Conservation (phyloP, 2,329 filamentous ascomycete genomes). For the Akanthomyces uredinophilus region DNA sequence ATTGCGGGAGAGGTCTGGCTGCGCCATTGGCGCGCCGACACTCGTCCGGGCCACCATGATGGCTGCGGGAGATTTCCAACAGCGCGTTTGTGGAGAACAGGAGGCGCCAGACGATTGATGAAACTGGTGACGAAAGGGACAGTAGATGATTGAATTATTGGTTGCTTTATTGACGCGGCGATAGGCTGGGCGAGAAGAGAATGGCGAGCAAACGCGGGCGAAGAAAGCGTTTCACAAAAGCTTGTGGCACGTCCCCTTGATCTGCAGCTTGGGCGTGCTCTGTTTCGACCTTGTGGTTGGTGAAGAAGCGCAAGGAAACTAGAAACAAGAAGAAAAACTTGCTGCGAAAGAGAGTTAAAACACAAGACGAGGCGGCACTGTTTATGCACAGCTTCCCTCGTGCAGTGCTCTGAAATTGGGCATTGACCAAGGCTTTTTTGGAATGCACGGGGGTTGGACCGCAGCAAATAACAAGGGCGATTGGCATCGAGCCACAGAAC, state of each 20-base stretch:
- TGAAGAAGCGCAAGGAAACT: background rate
- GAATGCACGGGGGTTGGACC: slow-evolving; percentile 6
- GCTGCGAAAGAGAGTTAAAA: background rate
- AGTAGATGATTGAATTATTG: background rate
- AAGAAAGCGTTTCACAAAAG: slow-evolving; percentile 11
- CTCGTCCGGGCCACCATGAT: slow-evolving; percentile 22
- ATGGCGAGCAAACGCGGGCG: slow-evolving; percentile 4
- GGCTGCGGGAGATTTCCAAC: background rate
- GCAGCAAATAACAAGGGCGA: slow-evolving; percentile 13
- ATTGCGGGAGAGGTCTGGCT: slow-evolving; percentile 64
- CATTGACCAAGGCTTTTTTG: background rate
- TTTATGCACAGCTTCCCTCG: background rate
- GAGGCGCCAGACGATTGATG: background rate
- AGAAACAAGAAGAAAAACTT: background rate
- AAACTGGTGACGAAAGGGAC: background rate
- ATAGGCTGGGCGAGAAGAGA: background rate
- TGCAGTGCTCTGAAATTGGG: background rate
- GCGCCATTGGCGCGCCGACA: slow-evolving; percentile 44
- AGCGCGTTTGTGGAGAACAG: background rate
- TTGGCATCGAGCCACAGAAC: background rate
- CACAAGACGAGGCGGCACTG: background rate
- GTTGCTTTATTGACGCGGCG: background rate
- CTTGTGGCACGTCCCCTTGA: slow-evolving; percentile 11
- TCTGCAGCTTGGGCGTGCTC: background rate
- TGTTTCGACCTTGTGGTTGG: background rate